phyloP scores from a whole-genome alignment of 352 stramenopile species.

The Phytophthora ramorum region DNA sequence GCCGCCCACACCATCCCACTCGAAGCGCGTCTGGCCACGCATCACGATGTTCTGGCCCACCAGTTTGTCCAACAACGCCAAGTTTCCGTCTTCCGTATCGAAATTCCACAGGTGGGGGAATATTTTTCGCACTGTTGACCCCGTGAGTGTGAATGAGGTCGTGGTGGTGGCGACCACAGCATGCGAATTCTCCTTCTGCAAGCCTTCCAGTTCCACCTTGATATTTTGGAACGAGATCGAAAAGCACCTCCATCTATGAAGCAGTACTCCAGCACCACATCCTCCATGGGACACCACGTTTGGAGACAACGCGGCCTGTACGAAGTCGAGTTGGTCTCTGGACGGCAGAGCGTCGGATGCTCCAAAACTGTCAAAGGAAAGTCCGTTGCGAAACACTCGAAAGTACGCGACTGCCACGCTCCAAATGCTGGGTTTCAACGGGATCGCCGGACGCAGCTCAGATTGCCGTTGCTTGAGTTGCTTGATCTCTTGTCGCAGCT shows the following conservation, averaged over 20 bases:
- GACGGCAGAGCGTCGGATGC: neutral
- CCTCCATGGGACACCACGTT: conserved; percentile 1
- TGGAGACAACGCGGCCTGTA: neutral
- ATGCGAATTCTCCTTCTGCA: neutral
- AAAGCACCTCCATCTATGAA: neutral
- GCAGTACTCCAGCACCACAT: neutral
- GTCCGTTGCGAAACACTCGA: conserved; percentile 1
- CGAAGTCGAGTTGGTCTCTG: neutral
- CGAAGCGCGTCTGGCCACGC: neutral
- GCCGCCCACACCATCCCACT: neutral
- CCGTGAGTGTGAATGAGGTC: neutral
- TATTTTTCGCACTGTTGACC: neutral
- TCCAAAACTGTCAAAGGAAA: neutral
- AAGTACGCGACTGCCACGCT: conserved; percentile 13
- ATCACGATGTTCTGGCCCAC: conserved; percentile 4
- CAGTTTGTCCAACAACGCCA: neutral
- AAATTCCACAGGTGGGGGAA: neutral
- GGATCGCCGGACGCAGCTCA: neutral
- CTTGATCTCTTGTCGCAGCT: conserved; percentile 1
- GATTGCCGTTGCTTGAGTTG: neutral
- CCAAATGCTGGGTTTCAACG: neutral
- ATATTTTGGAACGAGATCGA: neutral
- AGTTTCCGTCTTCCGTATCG: neutral
- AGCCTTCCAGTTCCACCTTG: neutral
- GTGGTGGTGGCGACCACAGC: neutral